Base-by-base conservation (phyloP, 2,329 filamentous ascomycete species). In the Cercospora sojina region DNA sequence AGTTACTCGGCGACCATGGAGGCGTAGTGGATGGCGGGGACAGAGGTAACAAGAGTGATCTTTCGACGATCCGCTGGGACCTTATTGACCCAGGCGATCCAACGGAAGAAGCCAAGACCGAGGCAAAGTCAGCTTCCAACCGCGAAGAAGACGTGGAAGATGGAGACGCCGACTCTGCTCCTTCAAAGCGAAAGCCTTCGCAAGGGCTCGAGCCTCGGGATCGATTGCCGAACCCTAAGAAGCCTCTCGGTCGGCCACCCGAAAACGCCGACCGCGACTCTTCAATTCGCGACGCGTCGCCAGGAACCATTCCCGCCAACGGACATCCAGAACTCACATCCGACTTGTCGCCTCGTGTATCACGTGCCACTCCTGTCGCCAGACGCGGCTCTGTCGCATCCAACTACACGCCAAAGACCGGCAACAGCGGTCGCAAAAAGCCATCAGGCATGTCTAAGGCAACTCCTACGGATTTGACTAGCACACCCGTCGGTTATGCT, bases 31-130 rank as follows among this genome's bases (percentile, higher is more conserved):
- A 72, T 51, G 74, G 76, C 9, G 66, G 70, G 58, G 75, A 74
- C n/a, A 74, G 70, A 59, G 75, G 74, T 18, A 74, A 75, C 65
- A 71, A 74, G 56, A 74, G 71, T 59, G 86, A 89, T 73, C 76
- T 89, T 12, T 81, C 79, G 32, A 88, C 86, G 0, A 82, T 90
- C 58, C 80, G 83, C 63, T 89, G 87, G 87, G 85, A 88, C 72
- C 68, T 87, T 3, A 82, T 89, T 23, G 87, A 89, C 73, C 85
- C 85, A 23, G 84, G 83, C 41, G 79, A 80, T 7, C 83, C 83
- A 38, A 62, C 66, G n/a, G 69, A 73, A 43, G 69, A 72, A 23
- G 65, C 67, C 10, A 67, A 69, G 31, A 57, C 61, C 8, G 66
- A 68, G 51, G 29, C 62, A 5, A 69, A 69, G 55, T 64, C 59